A percentile compares a stretch with the other conserved stretches of the same genome.
These are phyloP conservation scores for Fusarium decemcellulare DNA, from an alignment of 2,329 filamentous ascomycete species.

Conservation along the genomic window DNA sequence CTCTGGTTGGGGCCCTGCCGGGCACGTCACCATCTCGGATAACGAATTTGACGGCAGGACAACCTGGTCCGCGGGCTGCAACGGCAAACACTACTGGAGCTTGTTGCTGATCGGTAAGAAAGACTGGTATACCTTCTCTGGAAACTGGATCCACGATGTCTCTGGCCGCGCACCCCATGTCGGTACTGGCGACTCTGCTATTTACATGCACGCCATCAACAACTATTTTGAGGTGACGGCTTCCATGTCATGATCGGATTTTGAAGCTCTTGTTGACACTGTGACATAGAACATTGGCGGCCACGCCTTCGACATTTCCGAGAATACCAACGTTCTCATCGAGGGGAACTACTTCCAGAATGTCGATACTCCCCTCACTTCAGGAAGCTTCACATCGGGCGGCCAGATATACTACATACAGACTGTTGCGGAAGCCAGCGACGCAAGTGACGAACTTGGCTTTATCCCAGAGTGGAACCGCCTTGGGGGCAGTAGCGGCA, in stretches of 20 bases:
- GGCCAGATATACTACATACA: constrained; percentile 36
- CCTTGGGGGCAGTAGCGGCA: too few species aligned
- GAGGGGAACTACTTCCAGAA: constrained; percentile 72
- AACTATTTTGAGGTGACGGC: constrained; percentile 63
- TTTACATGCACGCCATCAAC: constrained; percentile 70
- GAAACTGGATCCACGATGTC: constrained; percentile 72
- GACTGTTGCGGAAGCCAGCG: too few species aligned
- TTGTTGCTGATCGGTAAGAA: constrained; percentile 65
- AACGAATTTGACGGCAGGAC: constrained; percentile 68
- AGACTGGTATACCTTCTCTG: constrained; percentile 62
- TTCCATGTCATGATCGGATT: too few species aligned
- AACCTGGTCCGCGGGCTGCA: constrained; percentile 68
- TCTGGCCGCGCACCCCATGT: constrained; percentile 70
- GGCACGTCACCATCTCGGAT: constrained; percentile 71
- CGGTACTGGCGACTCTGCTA: constrained; percentile 57
- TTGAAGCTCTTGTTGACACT: too few species aligned
- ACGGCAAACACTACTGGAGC: constrained; percentile 72
- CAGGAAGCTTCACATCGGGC: constrained; percentile 25
- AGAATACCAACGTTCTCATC: constrained; percentile 60
- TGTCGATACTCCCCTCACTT: constrained; percentile 54
- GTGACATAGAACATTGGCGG: constrained; percentile 57
- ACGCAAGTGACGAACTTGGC: too few species aligned
- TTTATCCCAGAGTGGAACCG: too few species aligned
- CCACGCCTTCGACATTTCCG: constrained; percentile 68
- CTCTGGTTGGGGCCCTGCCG: constrained; percentile 64